Evolutionary conservation across 139 green algal species (phyloP).

Genomic region (Klebsormidium nitens): DNA sequence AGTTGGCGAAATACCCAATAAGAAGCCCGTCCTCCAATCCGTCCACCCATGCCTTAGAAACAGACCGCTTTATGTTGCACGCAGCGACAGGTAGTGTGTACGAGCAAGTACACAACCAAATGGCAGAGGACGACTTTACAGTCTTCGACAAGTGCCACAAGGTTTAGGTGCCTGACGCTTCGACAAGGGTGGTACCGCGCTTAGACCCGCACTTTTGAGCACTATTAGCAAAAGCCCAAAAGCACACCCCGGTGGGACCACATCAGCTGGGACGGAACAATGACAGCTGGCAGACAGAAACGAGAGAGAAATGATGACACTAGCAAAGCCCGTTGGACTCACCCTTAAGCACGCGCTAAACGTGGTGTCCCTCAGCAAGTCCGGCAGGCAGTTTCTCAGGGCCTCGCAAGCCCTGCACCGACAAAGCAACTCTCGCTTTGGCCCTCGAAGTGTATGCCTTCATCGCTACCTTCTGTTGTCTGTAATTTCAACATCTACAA

Average conservation of each 20-base stretch:
- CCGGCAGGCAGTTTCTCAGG: constrained; percentile 86
- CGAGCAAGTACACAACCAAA: background rate
- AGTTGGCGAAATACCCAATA: background rate
- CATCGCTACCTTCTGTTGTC: background rate
- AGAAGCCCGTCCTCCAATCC: background rate
- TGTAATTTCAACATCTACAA: background rate
- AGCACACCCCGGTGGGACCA: no score
- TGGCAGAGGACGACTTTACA: background rate
- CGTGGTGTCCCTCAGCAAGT: constrained; percentile 74
- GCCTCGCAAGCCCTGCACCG: constrained; percentile 74
- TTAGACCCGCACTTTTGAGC: background rate
- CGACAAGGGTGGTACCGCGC: background rate
- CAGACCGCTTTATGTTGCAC: background rate
- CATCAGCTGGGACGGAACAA: no score
- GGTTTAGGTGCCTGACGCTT: background rate
- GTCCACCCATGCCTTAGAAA: background rate
- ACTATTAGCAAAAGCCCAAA: no score
- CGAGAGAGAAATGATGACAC: background rate
- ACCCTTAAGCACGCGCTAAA: constrained; percentile 88
- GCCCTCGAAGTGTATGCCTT: background rate
- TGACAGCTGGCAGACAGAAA: no score
- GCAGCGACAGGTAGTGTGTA: background rate
- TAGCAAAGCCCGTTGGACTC: background rate
- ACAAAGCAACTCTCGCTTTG: no score
- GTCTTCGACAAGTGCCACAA: background rate